Percentiles rank a stretch among this genome's conserved stretches.
Conservation (phyloP, 306 rosid genomes). For the Psophocarpus tetragonolobus region DNA sequence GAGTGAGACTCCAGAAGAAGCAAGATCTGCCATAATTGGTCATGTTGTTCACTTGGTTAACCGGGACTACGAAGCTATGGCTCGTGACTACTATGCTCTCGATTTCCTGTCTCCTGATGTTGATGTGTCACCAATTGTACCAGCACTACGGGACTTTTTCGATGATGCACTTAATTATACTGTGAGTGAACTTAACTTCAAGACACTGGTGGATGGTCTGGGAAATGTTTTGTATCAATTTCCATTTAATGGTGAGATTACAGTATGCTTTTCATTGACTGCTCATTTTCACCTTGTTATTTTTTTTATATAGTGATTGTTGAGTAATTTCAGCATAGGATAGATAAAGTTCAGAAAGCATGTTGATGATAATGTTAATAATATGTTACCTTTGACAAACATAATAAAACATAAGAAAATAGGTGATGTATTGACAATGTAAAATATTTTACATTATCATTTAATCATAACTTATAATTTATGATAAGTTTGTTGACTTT, state of each 20-base stretch:
- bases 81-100: constrained; percentile 87
- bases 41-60: constrained; percentile 97
- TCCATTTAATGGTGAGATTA: constrained; percentile 83
- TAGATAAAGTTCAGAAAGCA: background rate
- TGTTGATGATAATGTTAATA: background rate
- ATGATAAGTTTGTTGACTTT: too few species aligned
- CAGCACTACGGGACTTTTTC: constrained; percentile 82
- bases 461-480: too few species aligned
- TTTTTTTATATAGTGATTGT: background rate
- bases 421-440: too few species aligned
- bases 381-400: background rate
- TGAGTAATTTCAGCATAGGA: background rate
- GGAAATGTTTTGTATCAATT: constrained; percentile 87
- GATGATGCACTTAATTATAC: constrained; percentile 86
- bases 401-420: too few species aligned
- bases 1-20: constrained; percentile 97
- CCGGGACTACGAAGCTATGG: constrained; percentile 96
- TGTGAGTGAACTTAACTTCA: constrained; percentile 94
- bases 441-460: too few species aligned
- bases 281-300: background rate
- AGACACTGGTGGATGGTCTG: constrained; percentile 87
- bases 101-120: constrained; percentile 80
- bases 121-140: constrained; percentile 88
- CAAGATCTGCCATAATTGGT: constrained; percentile 85
- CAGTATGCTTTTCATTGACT: constrained; percentile 8